Base-by-base conservation (phyloP, 1,284 basidiomycete genomes). In the Tylopilus microsporus region DNA sequence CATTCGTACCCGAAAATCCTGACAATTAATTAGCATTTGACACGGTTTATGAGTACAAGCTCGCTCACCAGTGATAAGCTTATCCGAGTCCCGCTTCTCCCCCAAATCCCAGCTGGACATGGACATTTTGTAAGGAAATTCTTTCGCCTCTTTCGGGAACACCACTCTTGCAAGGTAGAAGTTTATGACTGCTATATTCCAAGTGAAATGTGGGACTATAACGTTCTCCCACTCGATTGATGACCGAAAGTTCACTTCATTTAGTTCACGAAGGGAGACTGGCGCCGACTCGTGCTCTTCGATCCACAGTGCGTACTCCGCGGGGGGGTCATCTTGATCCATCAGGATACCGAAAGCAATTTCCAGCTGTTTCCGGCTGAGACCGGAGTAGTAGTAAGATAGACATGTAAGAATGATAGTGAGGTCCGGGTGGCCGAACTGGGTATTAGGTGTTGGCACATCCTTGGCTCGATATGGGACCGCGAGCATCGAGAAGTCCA, bases 371-470 rank as follows among this genome's bases (percentile, higher is more conserved):
- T 39, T 21, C n/a, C 43, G 7, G 12, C 1, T 46, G 25, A 56
- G 55, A 9, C 55, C 55, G 8, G 67, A 64, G 50, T 82, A 80
- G 54, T 82, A 82, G 59, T 82, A 82, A 7, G 72, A 74, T n/a
- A 82, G 68, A 57, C 75, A 81, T 0, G 81, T 82, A 18, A 82
- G 69, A 9, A 71, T 58, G 49, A 82, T 68, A 1, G 74, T 73
- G 21, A 82, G 71, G 37, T 83, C 81, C 3, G 81, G 80, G 65
- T 82, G 81, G 2, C 79, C 80, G 52, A 82, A 82, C 53, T 83
- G 79, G n/a, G 81, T 77, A 50, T 75, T 70, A 0, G 12, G 68
- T n/a, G 77, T 68, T 0, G 81, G 81, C 1, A 75, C 67, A 59
- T 18, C 53, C 18, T 54, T 54, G 18, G 53, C 53, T 7, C 48